Evolutionary conservation across 2,329 filamentous ascomycete species (phyloP).

Genomic region (Alternaria dauci): DNA sequence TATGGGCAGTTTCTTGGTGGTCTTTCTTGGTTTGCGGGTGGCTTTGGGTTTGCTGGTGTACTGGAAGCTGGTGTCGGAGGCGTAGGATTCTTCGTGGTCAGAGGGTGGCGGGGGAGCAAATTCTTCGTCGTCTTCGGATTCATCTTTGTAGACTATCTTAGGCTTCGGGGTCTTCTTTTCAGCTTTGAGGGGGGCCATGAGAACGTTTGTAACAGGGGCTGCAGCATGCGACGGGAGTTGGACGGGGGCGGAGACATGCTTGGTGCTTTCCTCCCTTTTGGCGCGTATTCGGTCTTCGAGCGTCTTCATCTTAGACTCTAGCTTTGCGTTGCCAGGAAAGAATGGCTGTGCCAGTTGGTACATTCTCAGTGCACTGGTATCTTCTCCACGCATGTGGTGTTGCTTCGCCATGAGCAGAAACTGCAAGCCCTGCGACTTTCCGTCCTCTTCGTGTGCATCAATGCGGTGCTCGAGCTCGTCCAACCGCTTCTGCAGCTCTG

Average conservation of each 20-base stretch:
- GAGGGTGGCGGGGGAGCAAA: slow-evolving; percentile 48
- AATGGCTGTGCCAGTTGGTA: slow-evolving; percentile 84
- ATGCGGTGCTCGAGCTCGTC: slow-evolving; percentile 89
- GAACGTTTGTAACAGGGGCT: slow-evolving; percentile 36
- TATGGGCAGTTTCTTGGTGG: slow-evolving; percentile 46
- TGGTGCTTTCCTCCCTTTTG: slow-evolving; percentile 46
- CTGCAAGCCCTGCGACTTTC: slow-evolving; percentile 81
- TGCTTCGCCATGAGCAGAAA: slow-evolving; percentile 91
- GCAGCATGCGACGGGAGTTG: slow-evolving; percentile 26
- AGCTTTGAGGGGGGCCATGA: slow-evolving; percentile 49
- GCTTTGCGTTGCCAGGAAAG: slow-evolving; percentile 85
- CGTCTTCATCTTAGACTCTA: slow-evolving; percentile 64
- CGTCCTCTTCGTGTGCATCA: slow-evolving; percentile 73
- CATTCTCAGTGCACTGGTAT: slow-evolving; percentile 79
- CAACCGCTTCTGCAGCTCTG: slow-evolving; percentile 80
- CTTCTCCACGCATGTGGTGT: slow-evolving; percentile 83
- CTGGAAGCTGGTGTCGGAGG: slow-evolving; percentile 50
- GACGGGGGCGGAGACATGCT: slow-evolving; percentile 25
- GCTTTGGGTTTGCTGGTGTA: slow-evolving; percentile 45
- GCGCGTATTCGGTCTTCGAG: slow-evolving; percentile 61
- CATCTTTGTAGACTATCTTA: slow-evolving; percentile 25
- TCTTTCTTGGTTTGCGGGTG: slow-evolving; percentile 44
- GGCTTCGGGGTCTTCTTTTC: slow-evolving; percentile 34
- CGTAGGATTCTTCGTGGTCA: slow-evolving; percentile 51
- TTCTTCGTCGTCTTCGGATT: slow-evolving; percentile 53